Evolutionary conservation across 2,329 filamentous ascomycete genomes (phyloP).

Genomic region (Penicillium corylophilum): DNA sequence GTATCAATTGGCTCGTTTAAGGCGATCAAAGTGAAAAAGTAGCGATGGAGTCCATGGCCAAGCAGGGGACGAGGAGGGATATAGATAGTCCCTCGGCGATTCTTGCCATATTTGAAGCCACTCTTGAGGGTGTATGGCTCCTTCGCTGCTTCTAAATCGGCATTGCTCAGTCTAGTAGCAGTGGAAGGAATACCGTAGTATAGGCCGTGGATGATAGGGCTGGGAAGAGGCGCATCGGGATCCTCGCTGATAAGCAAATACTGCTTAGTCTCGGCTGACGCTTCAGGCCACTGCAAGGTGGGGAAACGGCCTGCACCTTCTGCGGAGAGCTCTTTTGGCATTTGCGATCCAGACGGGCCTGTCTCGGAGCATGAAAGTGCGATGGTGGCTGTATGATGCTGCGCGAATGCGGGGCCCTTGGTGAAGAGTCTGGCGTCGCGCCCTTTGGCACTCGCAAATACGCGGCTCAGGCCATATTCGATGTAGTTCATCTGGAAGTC

Average conservation of each 20-base stretch:
- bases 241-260: slow-evolving; percentile 52
- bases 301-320: slow-evolving; percentile 45
- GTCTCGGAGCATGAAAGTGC: slow-evolving; percentile 22
- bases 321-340: slow-evolving; percentile 41
- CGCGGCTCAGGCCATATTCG: slow-evolving; percentile 15
- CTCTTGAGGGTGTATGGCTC: slow-evolving; percentile 29
- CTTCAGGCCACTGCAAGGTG: slow-evolving; percentile 42
- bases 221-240: slow-evolving; percentile 48
- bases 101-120: slow-evolving; percentile 51
- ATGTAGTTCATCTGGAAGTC: slow-evolving; percentile 19
- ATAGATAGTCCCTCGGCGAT: slow-evolving; percentile 43
- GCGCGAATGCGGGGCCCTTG: slow-evolving; percentile 22
- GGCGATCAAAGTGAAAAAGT: slow-evolving; percentile 53
- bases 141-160: slow-evolving; percentile 41
- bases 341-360: slow-evolving; percentile 26
- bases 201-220: slow-evolving; percentile 48
- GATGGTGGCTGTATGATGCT: slow-evolving; percentile 20
- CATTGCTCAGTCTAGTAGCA: slow-evolving; percentile 33
- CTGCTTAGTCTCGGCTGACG: slow-evolving; percentile 39
- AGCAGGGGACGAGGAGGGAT: slow-evolving; percentile 48
- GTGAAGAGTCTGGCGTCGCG: slow-evolving; percentile 29
- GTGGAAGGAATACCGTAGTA: slow-evolving; percentile 43
- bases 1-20: slow-evolving; percentile 46
- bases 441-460: slow-evolving; percentile 17
- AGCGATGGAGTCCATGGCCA: slow-evolving; percentile 55